A percentile compares a stretch with the other conserved stretches of the same genome.
phyloP scores from a whole-genome alignment of 495 filamentous ascomycete species.

The Extremus antarcticus region DNA sequence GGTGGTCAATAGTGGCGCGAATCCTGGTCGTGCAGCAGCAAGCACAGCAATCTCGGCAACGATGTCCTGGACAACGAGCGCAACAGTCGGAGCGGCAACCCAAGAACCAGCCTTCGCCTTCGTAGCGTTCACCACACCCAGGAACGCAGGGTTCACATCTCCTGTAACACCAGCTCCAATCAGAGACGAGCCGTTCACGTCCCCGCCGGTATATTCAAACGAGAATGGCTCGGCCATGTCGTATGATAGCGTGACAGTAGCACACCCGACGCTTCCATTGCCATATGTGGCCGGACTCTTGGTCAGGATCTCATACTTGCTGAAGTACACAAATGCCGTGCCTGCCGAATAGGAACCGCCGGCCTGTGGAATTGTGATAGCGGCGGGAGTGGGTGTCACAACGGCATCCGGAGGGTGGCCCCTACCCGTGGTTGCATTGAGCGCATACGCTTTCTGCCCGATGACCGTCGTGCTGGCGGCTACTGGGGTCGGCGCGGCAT shows the following conservation, averaged over 20 bases:
- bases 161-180: slow-evolving; percentile 16
- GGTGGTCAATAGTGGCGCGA: neutral
- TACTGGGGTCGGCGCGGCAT: slow-evolving; percentile 16
- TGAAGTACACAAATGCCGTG: slow-evolving; percentile 27
- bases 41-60: neutral
- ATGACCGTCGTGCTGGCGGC: slow-evolving; percentile 25
- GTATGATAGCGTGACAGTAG: slow-evolving; percentile 6
- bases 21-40: no score
- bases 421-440: slow-evolving; percentile 14
- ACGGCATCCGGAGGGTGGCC: slow-evolving; percentile 7
- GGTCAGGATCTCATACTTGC: slow-evolving; percentile 13
- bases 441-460: slow-evolving; percentile 13
- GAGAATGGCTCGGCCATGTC: slow-evolving; percentile 11
- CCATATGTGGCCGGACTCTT: neutral
- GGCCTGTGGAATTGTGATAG: slow-evolving; percentile 9
- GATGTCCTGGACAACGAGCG: slow-evolving; percentile 17
- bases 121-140: slow-evolving; percentile 1
- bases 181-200: slow-evolving; percentile 1
- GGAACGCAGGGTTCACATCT: slow-evolving; percentile 13
- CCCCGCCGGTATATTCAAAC: slow-evolving; percentile 10
- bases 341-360: slow-evolving; percentile 14
- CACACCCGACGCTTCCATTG: slow-evolving; percentile 9
- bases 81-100: slow-evolving; percentile 17
- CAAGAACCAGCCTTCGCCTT: slow-evolving; percentile 12
- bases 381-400: slow-evolving; percentile 12